Evolutionary conservation across 352 stramenopile species (phyloP).

Genomic region (Ophiocytium majus): DNA sequence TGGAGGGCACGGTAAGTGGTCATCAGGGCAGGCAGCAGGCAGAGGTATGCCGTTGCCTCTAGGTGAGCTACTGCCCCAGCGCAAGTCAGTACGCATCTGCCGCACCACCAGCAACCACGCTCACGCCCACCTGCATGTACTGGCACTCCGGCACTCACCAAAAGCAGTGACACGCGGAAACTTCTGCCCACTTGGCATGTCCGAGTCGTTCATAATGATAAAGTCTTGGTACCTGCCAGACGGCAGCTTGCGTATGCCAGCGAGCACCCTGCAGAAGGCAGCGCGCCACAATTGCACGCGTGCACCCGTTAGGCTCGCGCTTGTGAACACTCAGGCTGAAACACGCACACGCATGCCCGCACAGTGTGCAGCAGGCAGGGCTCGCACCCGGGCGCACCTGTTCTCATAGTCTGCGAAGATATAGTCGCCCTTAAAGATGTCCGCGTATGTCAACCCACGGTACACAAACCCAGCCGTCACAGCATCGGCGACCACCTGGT

Average conservation of each 20-base stretch:
- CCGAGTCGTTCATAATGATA: background rate
- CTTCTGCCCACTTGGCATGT: background rate
- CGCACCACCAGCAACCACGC: no score
- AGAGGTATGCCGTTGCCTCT: no score
- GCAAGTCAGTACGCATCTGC: no score
- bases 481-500: background rate
- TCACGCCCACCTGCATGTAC: background rate
- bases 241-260: slow-evolving; percentile 4
- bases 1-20: no score
- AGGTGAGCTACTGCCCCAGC: no score
- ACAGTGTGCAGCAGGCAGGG: no score
- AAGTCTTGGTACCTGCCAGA: background rate
- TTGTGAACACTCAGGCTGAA: background rate
- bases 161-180: slow-evolving; percentile 17
- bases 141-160: slow-evolving; percentile 11
- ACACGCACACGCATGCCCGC: no score
- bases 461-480: slow-evolving; percentile 26
- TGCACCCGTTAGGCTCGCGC: background rate
- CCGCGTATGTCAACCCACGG: slow-evolving; percentile 6
- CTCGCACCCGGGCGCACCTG: slow-evolving; percentile 5
- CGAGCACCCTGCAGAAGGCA: slow-evolving; percentile 27
- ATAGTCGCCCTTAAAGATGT: slow-evolving; percentile 24
- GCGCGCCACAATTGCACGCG: background rate
- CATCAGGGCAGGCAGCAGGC: no score
- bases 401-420: slow-evolving; percentile 27